A percentile compares a stretch with the other conserved stretches of the same genome.
These are phyloP conservation scores for Pisolithus thermaeus DNA, from an alignment of 1,284 basidiomycete genomes.

Conservation along the genomic window DNA sequence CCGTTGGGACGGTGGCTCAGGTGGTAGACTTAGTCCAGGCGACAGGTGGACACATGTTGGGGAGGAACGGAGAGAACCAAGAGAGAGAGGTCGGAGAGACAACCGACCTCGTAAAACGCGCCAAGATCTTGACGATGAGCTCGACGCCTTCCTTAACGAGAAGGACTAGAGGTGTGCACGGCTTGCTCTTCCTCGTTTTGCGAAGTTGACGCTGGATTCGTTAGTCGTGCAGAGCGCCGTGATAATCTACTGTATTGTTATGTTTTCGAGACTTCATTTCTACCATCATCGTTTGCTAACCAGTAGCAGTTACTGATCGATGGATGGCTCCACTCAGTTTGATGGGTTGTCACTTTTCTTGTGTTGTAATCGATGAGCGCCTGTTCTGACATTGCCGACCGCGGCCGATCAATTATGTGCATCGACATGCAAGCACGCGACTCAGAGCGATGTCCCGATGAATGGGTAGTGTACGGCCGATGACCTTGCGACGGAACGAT, in stretches of 20 bases:
- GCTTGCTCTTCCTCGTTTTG: background rate
- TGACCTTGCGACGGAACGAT: too few species aligned
- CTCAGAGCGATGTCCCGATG: too few species aligned
- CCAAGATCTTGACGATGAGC: slow-evolving; percentile 70
- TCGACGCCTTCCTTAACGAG: slow-evolving; percentile 67
- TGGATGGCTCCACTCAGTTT: background rate
- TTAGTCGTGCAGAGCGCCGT: background rate
- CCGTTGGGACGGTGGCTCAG: slow-evolving; percentile 3
- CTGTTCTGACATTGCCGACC: background rate
- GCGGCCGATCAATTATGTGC: background rate
- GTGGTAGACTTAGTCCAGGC: slow-evolving; percentile 12
- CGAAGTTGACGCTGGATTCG: background rate
- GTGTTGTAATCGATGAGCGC: background rate
- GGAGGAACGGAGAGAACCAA: slow-evolving; percentile 21
- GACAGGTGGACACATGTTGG: slow-evolving; percentile 13
- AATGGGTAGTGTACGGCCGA: too few species aligned
- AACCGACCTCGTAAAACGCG: slow-evolving; percentile 50
- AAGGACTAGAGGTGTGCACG: slow-evolving; percentile 20
- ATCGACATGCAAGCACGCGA: too few species aligned
- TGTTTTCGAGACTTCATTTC: background rate
- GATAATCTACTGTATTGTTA: background rate
- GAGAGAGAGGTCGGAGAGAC: slow-evolving; percentile 26
- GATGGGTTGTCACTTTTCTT: background rate
- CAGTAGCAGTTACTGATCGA: background rate
- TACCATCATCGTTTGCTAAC: background rate